A percentile compares a stretch with the other conserved stretches of the same genome.
Evolutionary conservation across 371 early-diverging fungal genomes (phyloP).

Genomic region (Zychaea mexicana): DNA sequence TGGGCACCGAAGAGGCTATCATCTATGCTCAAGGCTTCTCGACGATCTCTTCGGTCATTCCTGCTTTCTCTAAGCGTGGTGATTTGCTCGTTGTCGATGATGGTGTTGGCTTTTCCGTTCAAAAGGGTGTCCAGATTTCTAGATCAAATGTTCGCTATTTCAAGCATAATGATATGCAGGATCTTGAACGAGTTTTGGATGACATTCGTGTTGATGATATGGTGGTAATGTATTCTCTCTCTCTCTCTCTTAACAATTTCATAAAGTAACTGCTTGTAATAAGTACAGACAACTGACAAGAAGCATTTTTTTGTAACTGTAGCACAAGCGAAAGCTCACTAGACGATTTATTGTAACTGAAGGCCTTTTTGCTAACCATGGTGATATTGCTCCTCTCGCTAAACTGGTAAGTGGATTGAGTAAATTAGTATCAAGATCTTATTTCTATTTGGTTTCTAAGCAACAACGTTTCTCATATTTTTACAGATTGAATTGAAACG

Average conservation of each 20-base stretch:
- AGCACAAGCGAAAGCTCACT: slow-evolving; percentile 79
- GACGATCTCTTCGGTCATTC: slow-evolving; percentile 93
- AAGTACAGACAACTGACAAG: no score
- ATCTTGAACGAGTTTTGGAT: slow-evolving; percentile 86
- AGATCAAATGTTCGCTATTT: slow-evolving; percentile 87
- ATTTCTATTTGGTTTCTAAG: no score
- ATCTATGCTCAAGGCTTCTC: slow-evolving; percentile 98
- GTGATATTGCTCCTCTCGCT: slow-evolving; percentile 89
- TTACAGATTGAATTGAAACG: slow-evolving; percentile 86
- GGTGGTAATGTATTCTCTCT: slow-evolving; percentile 8
- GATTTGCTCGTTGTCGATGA: slow-evolving; percentile 96
- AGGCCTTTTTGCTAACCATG: slow-evolving; percentile 94
- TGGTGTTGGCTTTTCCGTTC: slow-evolving; percentile 84
- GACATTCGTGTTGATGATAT: slow-evolving; percentile 68
- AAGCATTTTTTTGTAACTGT: slow-evolving; percentile 7
- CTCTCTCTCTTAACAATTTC: no score
- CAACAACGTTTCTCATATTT: background rate
- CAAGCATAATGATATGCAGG: slow-evolving; percentile 95
- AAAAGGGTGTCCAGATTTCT: slow-evolving; percentile 91
- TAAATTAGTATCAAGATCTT: no score
- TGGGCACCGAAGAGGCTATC: slow-evolving; percentile 93
- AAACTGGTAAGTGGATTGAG: slow-evolving; percentile 61
- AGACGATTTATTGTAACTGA: slow-evolving; percentile 97
- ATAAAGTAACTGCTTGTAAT: no score
- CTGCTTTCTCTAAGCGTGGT: slow-evolving; percentile 97